Percentiles rank a stretch among this genome's conserved stretches.
phyloP scores from a whole-genome alignment of 2,329 filamentous ascomycete genomes.

The Colletotrichum plurivorum region DNA sequence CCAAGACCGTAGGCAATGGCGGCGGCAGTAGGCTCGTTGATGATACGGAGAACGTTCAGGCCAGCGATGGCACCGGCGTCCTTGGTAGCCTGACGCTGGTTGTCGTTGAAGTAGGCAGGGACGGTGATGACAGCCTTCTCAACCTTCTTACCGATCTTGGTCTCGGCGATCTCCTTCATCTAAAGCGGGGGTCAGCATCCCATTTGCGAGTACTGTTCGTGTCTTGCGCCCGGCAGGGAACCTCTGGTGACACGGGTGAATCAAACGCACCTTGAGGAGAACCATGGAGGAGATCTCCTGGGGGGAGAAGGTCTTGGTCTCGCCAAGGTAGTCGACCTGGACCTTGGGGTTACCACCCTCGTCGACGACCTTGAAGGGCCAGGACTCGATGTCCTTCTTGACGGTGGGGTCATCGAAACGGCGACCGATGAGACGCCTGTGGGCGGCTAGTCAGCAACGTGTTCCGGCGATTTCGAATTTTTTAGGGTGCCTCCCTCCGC shows the following conservation, averaged over 20 bases:
- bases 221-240: not conserved
- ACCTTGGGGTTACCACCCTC: slow-evolving; percentile 90
- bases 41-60: slow-evolving; percentile 99
- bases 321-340: slow-evolving; percentile 94
- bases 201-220: not conserved
- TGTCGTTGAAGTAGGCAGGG: slow-evolving; percentile 99
- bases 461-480: slow-evolving; percentile 13
- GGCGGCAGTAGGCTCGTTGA: slow-evolving; percentile 99
- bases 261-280: slow-evolving; percentile 84
- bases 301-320: slow-evolving; percentile 95
- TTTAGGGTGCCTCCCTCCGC: not conserved
- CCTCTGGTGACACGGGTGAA: not conserved
- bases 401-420: slow-evolving; percentile 95
- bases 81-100: slow-evolving; percentile 99
- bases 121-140: slow-evolving; percentile 99
- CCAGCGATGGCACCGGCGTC: slow-evolving; percentile 98
- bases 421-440: slow-evolving; percentile 95
- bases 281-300: slow-evolving; percentile 99
- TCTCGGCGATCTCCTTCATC: slow-evolving; percentile 99
- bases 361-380: slow-evolving; percentile 99
- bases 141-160: slow-evolving; percentile 98
- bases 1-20: slow-evolving; percentile 99
- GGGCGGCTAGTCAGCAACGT: slow-evolving; percentile 31
- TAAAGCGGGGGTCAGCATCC: slow-evolving; percentile 54
- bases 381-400: slow-evolving; percentile 99